These are phyloP conservation scores for Yarrowia alimentaria DNA, from an alignment of 805 yeast genomes.

Conservation along the genomic window DNA sequence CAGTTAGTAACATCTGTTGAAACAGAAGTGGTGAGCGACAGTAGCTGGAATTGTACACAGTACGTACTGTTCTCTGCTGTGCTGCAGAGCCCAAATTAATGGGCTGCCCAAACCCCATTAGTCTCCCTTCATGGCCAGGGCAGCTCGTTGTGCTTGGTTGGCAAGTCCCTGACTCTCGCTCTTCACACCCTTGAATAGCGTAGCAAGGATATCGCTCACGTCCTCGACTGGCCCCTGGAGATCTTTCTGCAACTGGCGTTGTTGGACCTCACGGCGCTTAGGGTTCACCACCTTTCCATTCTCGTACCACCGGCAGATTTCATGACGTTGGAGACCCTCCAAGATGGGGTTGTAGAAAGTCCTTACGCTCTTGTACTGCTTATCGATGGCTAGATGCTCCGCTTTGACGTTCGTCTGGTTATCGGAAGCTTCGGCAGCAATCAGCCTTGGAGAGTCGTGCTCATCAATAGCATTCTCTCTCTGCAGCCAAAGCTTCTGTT, in stretches of 20 bases:
- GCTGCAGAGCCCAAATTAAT: no score
- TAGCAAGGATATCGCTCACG: conserved; percentile 4
- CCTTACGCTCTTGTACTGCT: conserved; percentile 69
- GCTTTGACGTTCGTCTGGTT: conserved; percentile 1
- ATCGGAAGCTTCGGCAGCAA: background rate
- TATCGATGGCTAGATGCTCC: conserved; percentile 45
- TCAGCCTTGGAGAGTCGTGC: conserved; percentile 5
- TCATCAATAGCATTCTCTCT: conserved; percentile 32
- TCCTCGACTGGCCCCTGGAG: background rate
- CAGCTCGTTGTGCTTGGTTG: conserved; percentile 24
- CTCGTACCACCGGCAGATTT: conserved; percentile 23
- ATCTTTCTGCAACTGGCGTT: conserved; percentile 1
- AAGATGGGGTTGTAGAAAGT: conserved; percentile 69
- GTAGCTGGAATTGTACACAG: no score
- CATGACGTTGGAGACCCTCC: conserved; percentile 54
- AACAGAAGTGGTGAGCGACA: no score
- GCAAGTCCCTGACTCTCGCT: conserved; percentile 15
- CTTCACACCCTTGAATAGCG: conserved; percentile 20
- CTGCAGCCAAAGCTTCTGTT: conserved; percentile 77
- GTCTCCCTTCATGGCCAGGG: conserved; percentile 22
- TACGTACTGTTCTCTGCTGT: no score
- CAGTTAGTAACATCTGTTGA: no score
- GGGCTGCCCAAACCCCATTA: no score
- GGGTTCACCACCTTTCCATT: conserved; percentile 28
- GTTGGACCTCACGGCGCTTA: conserved; percentile 35